Evolutionary conservation across 2,329 filamentous ascomycete genomes (phyloP).

Genomic region (Monosporascus sp.): DNA sequence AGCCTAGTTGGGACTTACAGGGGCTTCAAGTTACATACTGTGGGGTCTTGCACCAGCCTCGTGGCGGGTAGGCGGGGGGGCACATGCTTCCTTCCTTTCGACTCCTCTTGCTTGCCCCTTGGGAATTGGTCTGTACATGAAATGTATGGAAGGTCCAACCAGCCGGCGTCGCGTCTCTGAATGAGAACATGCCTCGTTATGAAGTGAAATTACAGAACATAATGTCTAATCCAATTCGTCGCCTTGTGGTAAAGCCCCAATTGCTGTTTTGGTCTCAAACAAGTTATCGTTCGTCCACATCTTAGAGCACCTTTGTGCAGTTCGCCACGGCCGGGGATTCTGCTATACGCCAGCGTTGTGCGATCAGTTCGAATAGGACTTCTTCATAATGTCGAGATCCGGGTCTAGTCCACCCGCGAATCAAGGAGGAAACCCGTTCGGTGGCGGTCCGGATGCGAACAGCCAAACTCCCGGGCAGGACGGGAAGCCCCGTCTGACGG

Average conservation of each 20-base stretch:
- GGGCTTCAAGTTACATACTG: not conserved
- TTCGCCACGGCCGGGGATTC: too few relatives aligned
- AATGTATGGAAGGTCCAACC: too few relatives aligned
- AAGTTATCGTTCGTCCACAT: not conserved
- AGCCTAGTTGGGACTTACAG: not conserved
- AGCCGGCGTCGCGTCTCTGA: not conserved
- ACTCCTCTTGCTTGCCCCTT: too few relatives aligned
- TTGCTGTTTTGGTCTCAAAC: too few relatives aligned
- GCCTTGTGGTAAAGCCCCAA: not conserved
- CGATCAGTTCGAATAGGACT: too few relatives aligned
- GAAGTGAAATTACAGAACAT: not conserved
- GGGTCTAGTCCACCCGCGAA: not conserved
- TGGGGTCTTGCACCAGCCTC: not conserved
- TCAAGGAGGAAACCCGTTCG: not conserved
- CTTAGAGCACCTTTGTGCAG: not conserved
- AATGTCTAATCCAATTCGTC: not conserved
- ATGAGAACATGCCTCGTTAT: not conserved
- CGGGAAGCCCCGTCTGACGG: conserved; percentile 47
- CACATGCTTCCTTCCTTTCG: not conserved
- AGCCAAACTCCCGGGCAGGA: conserved; percentile 25
- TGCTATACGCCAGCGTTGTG: too few relatives aligned
- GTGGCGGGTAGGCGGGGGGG: not conserved
- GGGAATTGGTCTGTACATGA: not conserved
- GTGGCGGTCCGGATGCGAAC: not conserved
- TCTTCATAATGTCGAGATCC: not conserved